Conservation (phyloP, 139 green algal species). For the Haematococcus sp. region DNA sequence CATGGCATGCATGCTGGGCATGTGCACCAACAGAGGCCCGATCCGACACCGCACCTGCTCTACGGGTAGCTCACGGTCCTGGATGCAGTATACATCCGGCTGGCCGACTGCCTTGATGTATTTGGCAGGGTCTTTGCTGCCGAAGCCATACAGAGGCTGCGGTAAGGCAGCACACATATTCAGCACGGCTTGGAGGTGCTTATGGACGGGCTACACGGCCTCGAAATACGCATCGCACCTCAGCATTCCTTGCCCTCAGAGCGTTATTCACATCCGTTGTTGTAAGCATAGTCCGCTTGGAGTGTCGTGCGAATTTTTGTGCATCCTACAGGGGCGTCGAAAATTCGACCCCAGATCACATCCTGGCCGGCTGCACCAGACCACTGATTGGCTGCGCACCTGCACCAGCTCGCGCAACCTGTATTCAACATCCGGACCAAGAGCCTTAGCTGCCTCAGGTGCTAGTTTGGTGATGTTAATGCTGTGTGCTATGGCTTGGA, state of each 20-base stretch:
- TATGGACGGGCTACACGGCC: too few relatives aligned
- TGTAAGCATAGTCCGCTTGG: conserved; percentile 70
- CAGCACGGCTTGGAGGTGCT: neutral
- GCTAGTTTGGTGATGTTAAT: conserved; percentile 59
- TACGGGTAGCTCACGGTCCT: conserved; percentile 53
- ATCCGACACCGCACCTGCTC: conserved; percentile 43
- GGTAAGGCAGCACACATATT: neutral
- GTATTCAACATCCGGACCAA: conserved; percentile 89
- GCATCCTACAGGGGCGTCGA: conserved; percentile 64
- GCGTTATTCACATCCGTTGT: conserved; percentile 82
- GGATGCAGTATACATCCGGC: conserved; percentile 72
- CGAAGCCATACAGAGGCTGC: conserved; percentile 82
- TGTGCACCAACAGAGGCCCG: too few relatives aligned
- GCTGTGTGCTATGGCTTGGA: conserved; percentile 68
- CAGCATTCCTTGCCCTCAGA: conserved; percentile 68
- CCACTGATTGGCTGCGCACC: conserved; percentile 27
- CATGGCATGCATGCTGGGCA: neutral
- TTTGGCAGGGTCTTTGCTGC: conserved; percentile 54
- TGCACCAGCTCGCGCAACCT: conserved; percentile 87
- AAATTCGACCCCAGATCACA: neutral
- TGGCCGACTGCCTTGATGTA: conserved; percentile 66
- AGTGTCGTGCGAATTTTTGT: conserved; percentile 82
- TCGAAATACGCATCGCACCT: conserved; percentile 44
- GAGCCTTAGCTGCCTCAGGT: conserved; percentile 54
- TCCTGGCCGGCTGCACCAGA: neutral